Conservation (phyloP, 352 stramenopile genomes). For the Lagenidium sp. region DNA sequence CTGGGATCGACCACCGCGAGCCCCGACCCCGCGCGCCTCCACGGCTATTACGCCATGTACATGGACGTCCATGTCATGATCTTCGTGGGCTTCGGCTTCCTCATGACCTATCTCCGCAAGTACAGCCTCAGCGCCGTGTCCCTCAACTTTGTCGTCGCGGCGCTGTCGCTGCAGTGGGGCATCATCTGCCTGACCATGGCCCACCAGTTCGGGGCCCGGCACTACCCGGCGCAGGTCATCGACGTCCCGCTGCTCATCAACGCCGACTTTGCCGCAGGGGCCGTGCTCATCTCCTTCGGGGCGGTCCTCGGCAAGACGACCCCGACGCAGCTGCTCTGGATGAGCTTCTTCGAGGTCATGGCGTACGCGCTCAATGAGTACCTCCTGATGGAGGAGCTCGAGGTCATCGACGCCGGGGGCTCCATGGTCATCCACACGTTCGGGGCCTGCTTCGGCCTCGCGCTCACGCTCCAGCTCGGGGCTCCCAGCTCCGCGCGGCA, state of each 20-base stretch:
- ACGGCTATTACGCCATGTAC: slow-evolving; percentile 39
- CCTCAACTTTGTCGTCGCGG: slow-evolving; percentile 73
- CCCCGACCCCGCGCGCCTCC: slow-evolving; percentile 2
- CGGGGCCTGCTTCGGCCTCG: slow-evolving; percentile 74
- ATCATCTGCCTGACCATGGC: slow-evolving; percentile 56
- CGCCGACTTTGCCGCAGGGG: slow-evolving; percentile 69
- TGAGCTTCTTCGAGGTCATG: slow-evolving; percentile 66
- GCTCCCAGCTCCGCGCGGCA: slow-evolving; percentile 24
- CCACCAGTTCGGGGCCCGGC: slow-evolving; percentile 36
- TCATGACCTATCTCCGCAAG: slow-evolving; percentile 84
- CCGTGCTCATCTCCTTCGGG: slow-evolving; percentile 75
- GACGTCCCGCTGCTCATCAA: slow-evolving; percentile 63
- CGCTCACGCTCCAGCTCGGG: slow-evolving; percentile 47
- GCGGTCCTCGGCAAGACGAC: slow-evolving; percentile 70
- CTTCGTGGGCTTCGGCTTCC: slow-evolving; percentile 81
- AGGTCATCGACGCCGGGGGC: slow-evolving; percentile 66
- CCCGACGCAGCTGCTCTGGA: slow-evolving; percentile 66
- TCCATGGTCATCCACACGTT: slow-evolving; percentile 85
- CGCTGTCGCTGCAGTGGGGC: slow-evolving; percentile 56
- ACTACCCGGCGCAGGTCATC: slow-evolving; percentile 40
- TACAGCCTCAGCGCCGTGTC: slow-evolving; percentile 72
- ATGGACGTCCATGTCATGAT: slow-evolving; percentile 84
- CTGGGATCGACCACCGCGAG: not conserved
- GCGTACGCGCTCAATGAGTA: slow-evolving; percentile 79
- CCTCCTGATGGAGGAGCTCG: slow-evolving; percentile 39